These are phyloP conservation scores for Carex cristatella DNA, from an alignment of 176 grass and related monocot species.

Conservation along the genomic window DNA sequence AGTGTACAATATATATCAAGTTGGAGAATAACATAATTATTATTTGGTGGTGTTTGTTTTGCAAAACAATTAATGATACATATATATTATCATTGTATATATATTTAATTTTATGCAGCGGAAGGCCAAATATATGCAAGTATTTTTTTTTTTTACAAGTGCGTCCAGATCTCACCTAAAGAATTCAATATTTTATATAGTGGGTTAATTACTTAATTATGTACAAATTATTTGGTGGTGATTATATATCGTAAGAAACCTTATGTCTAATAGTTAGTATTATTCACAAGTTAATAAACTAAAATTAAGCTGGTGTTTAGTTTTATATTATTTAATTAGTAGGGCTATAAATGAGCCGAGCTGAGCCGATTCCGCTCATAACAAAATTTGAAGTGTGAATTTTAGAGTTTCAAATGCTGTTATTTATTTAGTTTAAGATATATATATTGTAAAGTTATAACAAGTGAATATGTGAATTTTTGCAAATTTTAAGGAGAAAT, in stretches of 20 bases:
- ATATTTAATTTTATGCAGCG: neutral
- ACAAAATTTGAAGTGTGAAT: no score
- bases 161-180: neutral
- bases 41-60: neutral
- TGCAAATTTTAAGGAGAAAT: no score
- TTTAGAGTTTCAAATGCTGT: no score
- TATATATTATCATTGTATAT: neutral
- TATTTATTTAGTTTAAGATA: no score
- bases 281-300: neutral
- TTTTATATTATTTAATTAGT: neutral
- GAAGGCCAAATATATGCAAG: neutral
- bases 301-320: neutral
- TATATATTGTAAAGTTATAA: no score
- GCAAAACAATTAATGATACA: neutral
- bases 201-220: neutral
- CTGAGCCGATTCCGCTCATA: no score
- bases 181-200: neutral
- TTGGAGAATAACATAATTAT: neutral
- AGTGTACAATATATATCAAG: neutral
- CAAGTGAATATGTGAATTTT: no score
- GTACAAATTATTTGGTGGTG: neutral
- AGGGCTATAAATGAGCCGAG: no score
- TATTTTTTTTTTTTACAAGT: neutral
- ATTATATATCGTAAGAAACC: neutral
- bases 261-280: neutral